A percentile compares a stretch with the other conserved stretches of the same genome.
These are phyloP conservation scores for Lophiotrema nucula DNA, from an alignment of 495 filamentous ascomycete genomes.

Conservation along the genomic window DNA sequence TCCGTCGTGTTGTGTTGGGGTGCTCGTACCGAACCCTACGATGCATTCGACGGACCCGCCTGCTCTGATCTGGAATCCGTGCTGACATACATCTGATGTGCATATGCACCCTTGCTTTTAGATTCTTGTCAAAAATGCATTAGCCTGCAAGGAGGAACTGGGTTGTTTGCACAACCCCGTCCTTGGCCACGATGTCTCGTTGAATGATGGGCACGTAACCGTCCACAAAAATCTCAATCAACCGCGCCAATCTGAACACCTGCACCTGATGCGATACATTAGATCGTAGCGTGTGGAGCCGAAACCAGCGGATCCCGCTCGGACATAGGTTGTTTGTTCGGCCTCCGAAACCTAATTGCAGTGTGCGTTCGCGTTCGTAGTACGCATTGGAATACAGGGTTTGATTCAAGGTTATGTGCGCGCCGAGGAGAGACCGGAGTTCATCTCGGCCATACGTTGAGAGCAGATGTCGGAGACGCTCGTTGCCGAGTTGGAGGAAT, in stretches of 20 bases:
- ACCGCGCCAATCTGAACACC: background rate
- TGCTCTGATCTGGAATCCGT: too few relatives aligned
- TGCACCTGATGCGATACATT: background rate
- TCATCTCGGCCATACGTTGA: background rate
- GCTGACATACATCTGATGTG: too few relatives aligned
- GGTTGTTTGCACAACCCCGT: background rate
- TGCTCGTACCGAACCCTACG: too few relatives aligned
- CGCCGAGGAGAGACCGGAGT: background rate
- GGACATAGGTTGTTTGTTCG: background rate
- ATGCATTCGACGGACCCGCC: too few relatives aligned
- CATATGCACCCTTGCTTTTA: too few relatives aligned
- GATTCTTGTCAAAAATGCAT: too few relatives aligned
- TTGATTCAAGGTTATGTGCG: background rate
- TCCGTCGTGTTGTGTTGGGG: too few relatives aligned
- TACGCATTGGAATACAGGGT: background rate
- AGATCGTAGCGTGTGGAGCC: background rate
- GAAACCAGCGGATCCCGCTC: background rate
- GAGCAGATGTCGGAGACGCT: background rate
- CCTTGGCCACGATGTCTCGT: background rate
- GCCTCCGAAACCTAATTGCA: background rate
- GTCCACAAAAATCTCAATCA: constrained; percentile 1
- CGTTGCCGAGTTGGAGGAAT: background rate
- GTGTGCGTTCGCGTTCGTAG: background rate
- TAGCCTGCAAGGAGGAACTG: too few relatives aligned
- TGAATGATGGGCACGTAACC: background rate